Evolutionary conservation across 2,329 filamentous ascomycete genomes (phyloP).

Genomic region (Intubia oerlemansii): DNA sequence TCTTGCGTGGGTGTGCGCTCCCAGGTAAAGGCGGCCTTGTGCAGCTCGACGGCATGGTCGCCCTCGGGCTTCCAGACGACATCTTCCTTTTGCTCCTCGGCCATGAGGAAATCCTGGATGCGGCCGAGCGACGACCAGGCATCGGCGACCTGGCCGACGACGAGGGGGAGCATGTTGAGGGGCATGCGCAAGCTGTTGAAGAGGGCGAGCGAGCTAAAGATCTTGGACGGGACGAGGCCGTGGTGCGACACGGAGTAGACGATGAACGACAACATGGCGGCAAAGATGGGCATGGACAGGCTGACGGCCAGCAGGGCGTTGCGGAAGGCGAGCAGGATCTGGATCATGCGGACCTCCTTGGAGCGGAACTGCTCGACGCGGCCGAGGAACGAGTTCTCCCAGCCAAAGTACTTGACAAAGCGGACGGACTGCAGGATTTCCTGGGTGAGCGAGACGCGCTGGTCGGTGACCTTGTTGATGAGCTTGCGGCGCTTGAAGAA

Average conservation of each 20-base stretch:
- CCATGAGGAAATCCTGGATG: conserved; percentile 70
- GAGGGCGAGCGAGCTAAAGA: conserved; percentile 84
- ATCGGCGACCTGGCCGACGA: conserved; percentile 78
- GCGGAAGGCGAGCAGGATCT: conserved; percentile 60
- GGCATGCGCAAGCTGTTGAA: conserved; percentile 87
- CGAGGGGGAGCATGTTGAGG: conserved; percentile 69
- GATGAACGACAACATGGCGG: conserved; percentile 89
- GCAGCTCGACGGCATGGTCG: conserved; percentile 50
- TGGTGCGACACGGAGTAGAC: conserved; percentile 50
- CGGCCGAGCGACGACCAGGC: conserved; percentile 68
- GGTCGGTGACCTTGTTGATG: conserved; percentile 90
- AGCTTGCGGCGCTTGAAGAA: conserved; percentile 52
- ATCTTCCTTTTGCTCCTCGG: conserved; percentile 66
- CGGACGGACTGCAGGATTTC: conserved; percentile 80
- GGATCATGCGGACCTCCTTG: conserved; percentile 65
- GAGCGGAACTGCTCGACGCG: conserved; percentile 53
- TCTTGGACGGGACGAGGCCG: conserved; percentile 46
- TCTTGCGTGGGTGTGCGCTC: conserved; percentile 43
- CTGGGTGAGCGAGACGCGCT: conserved; percentile 75
- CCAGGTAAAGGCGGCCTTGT: conserved; percentile 69
- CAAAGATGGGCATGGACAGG: conserved; percentile 77
- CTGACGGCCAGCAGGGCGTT: conserved; percentile 71
- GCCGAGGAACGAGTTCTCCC: conserved; percentile 72
- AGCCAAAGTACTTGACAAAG: conserved; percentile 93
- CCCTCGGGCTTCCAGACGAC: conserved; percentile 32